These are phyloP conservation scores for Loxodes magnus DNA, from an alignment of 73 alveolate species.

Conservation along the genomic window DNA sequence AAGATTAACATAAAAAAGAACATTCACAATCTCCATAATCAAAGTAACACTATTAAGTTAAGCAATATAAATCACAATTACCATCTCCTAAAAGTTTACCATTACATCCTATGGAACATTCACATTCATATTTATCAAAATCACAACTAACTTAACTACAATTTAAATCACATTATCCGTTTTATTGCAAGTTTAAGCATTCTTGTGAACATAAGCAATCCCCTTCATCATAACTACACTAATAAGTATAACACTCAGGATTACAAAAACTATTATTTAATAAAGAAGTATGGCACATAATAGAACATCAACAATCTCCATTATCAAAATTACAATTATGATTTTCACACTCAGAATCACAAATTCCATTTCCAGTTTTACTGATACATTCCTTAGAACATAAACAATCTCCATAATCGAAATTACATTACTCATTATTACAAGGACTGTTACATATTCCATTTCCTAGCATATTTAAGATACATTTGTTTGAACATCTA, in stretches of 20 bases:
- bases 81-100: neutral
- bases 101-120: neutral
- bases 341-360: neutral
- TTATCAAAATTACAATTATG: neutral
- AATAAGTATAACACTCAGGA: too few species aligned
- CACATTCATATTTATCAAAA: neutral
- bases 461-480: slow-evolving; percentile 1
- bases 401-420: slow-evolving; percentile 1
- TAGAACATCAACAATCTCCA: neutral
- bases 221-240: too few species aligned
- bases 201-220: too few species aligned
- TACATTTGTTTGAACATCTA: neutral
- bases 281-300: neutral
- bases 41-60: neutral
- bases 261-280: too few species aligned
- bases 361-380: neutral
- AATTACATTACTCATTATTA: neutral
- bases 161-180: neutral
- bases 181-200: too few species aligned
- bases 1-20: too few species aligned
- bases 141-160: neutral
- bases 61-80: neutral
- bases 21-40: neutral
- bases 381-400: too few species aligned
- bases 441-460: slow-evolving; percentile 6